Evolutionary conservation across 2,329 filamentous ascomycete species (phyloP).

Genomic region (Penicillium sp.): DNA sequence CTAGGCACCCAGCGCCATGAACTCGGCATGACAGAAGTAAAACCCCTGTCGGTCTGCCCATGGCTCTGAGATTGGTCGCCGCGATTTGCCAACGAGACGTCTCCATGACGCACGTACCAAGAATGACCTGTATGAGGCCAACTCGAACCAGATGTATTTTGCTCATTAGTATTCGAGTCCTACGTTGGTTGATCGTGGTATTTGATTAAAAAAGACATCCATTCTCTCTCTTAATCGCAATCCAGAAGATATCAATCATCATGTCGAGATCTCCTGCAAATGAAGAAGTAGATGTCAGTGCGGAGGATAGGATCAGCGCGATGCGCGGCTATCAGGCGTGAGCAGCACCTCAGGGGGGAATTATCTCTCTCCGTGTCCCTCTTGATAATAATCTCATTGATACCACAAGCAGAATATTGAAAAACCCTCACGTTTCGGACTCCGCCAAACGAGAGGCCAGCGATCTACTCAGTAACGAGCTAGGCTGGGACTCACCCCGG

Average conservation of each 20-base stretch:
- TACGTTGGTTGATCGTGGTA: too few relatives aligned
- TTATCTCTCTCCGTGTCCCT: too few relatives aligned
- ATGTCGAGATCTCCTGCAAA: slow-evolving; percentile 1
- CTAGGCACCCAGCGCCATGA: not conserved
- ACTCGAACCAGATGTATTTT: not conserved
- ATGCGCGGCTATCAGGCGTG: slow-evolving; percentile 28
- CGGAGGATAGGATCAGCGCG: slow-evolving; percentile 19
- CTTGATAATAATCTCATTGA: too few relatives aligned
- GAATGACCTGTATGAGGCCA: not conserved
- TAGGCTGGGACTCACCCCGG: slow-evolving; percentile 20
- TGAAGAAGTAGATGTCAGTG: slow-evolving; percentile 13
- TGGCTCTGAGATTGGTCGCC: not conserved
- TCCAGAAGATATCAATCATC: not conserved
- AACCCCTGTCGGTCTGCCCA: not conserved
- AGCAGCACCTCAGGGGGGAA: too few relatives aligned
- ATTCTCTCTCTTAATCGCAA: too few relatives aligned
- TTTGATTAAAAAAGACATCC: too few relatives aligned
- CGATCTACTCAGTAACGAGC: slow-evolving; percentile 26
- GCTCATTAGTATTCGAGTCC: too few relatives aligned
- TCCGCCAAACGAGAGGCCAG: slow-evolving; percentile 31
- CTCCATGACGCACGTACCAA: not conserved
- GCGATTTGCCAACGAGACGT: not conserved
- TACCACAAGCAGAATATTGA: slow-evolving; percentile 10
- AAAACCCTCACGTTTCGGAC: slow-evolving; percentile 27
- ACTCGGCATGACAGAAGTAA: not conserved